These are phyloP conservation scores for Oldenlandia corymbosa DNA, from an alignment of 257 asterid genomes.

Conservation along the genomic window DNA sequence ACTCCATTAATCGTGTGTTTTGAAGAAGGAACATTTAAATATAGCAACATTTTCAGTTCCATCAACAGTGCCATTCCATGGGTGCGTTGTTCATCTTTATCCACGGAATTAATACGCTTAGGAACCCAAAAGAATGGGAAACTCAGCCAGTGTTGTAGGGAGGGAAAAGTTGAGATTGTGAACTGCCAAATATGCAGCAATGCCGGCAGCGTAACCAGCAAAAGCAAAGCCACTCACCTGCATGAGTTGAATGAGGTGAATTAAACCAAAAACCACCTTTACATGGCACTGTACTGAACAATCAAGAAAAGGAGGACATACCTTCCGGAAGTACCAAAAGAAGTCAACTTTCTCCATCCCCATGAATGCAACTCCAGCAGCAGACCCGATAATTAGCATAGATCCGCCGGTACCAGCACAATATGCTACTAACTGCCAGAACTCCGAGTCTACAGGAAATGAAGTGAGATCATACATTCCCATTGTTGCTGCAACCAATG, in stretches of 20 bases:
- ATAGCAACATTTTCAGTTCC: neutral
- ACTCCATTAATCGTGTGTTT: neutral
- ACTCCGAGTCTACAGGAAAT: conserved; percentile 83
- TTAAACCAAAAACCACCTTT: neutral
- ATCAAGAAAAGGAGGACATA: conserved; percentile 16
- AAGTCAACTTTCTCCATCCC: conserved; percentile 97
- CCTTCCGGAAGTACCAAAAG: conserved; percentile 93
- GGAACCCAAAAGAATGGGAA: conserved; percentile 69
- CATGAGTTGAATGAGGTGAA: conserved; percentile 12
- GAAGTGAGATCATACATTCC: conserved; percentile 90
- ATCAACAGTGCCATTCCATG: neutral
- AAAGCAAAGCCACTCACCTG: conserved; percentile 99
- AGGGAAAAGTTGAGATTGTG: conserved; percentile 60
- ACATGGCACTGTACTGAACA: neutral
- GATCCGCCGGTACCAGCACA: conserved; percentile 99
- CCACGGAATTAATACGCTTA: conserved; percentile 8
- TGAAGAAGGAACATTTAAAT: neutral
- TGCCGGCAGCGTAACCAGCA: conserved; percentile 96
- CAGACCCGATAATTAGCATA: conserved; percentile 89
- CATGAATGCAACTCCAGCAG: conserved; percentile 97
- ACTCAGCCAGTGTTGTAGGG: conserved; percentile 68
- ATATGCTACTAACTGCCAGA: conserved; percentile 90
- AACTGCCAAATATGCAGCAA: conserved; percentile 75
- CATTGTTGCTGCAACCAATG: conserved; percentile 95
- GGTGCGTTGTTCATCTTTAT: neutral